Evolutionary conservation across 83 land plant species (phyloP), one percentile per base, ranked within the genome.

Genomic region (Picea engelmannii): DNA sequence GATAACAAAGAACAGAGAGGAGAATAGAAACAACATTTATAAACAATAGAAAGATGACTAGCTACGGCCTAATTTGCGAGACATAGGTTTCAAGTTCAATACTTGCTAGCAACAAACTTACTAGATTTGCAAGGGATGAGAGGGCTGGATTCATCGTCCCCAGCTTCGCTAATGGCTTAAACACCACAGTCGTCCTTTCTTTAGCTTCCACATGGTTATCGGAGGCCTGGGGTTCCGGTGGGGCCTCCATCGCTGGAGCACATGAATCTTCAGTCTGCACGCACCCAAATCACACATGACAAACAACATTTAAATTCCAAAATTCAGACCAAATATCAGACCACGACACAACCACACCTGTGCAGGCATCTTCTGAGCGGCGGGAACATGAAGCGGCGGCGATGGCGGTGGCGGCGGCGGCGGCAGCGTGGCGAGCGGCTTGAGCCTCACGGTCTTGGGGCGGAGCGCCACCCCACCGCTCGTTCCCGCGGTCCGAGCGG

Each of bases 81-180:
- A 65, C 25, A 65, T 5, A 65, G 25, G 25, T 65, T 24, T n/a
- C 23, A n/a, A 52, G 58, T 52, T 52, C 58, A 52, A 52, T 11
- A 12, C 58, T 52, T 11, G 58, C 58, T 12, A 52, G 58, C 58
- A 69, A 17, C 0, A 69, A 15, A 69, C 71, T 68, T 69, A 69
- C 74, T 1, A 69, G 74, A 69, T 69, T 69, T 69, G 74, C 47
- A 38, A 69, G 74, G 47, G 74, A 69, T 69, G 74, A 69, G 74
- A 69, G 74, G 13, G 58, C 15, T 38, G 74, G 74, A 4, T 69
- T 69, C 47, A 38, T 69, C 10, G 74, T 23, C 31, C 60, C 78
- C 24, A 76, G 13, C 78, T 76, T 76, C 11, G 78, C 78, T 17
- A 49, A 6, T 5, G 78, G 78, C 78, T 12, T 52, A 55, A 76